Evolutionary conservation across 1,139 yeast genomes (phyloP), one percentile per base, ranked within the genome.

Genomic region (Debaryomyces singareniensis): DNA sequence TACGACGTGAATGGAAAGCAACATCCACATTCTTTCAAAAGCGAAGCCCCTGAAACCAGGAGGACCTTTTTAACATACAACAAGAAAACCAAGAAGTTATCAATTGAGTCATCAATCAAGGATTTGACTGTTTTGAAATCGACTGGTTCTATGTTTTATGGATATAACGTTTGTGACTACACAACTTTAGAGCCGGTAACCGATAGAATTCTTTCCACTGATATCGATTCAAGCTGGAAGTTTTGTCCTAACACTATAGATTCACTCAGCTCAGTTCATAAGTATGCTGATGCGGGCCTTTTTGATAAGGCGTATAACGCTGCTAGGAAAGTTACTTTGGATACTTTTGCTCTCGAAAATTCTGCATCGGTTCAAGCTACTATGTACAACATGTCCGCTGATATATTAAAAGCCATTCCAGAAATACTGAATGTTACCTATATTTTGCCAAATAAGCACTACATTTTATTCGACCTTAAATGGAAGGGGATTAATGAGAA

Each of bases 301-400:
- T 80, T 81, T 45, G 94, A 85, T 57, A 34, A 51, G 7, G 71
- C 83, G 16, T 83, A 70, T 53, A 52, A 66, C 16, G 49, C 53
- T 13, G 93, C 89, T 15, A 72, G 87, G 49, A 66, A 65, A 31
- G 68, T 74, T 43, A 86, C 95, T 3, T 68, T 87, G 46, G 82
- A 78, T 35, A 68, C 72, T 37, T 87, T 87, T 58, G 95, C 96
- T 15, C 57, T 69, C 32, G 96, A 87, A 57, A 78, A 84, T 58
- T 84, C 95, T 6, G 75, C 95, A 13, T 81, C 94, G 12, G 96
- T 87, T 29, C 96, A 87, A 64, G 95, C 95, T 26, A 87, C 96
- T 38, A 86, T 86, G 96, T 87, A 76, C 69, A 84, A 86, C 68
- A 87, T 87, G 91, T 71, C 85, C 24, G 68, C 74, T 38, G 76